Evolutionary conservation across 495 filamentous ascomycete species (phyloP), one percentile per base, ranked within the genome.

Genomic region (Penicillium coprophilum): DNA sequence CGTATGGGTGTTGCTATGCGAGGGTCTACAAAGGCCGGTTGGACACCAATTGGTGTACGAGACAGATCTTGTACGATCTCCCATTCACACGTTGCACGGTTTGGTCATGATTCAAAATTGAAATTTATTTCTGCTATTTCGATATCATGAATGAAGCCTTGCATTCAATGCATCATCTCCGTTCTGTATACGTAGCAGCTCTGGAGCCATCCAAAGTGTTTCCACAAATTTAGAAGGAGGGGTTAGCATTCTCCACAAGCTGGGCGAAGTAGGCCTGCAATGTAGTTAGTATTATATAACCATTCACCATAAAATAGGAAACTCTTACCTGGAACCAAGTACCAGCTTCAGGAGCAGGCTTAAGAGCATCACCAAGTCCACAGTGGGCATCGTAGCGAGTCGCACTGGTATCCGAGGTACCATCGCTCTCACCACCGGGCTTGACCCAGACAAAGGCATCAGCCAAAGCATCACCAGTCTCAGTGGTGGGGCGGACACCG

Each of bases 371-470:
- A 43, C 72, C 66, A 64, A 79, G 78, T 49, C 88, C 87, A 64
- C 89, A 92, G 77, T 82, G 85, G 43, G 71, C 76, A 75, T 94
- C 89, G 70, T 89, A 94, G 32, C 89, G 80, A 56, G 66, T 59
- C 12, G 88, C 78, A 36, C 74, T 69, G 34, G 67, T 76, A 66
- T 92, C 77, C 50, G 79, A 84, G 48, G 88, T 92, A 60, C 89
- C 89, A 70, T 92, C 89, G 41, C 83, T 85, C 72, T 94, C 88
- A 61, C 89, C 89, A 64, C 89, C 89, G 51, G 88, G 89, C 83
- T 91, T 92, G 62, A 89, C 76, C 89, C 88, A 92, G 69, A 91
- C 87, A 73, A 92, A 90, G 44, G 88, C 86, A 69, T 92, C 88
- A 50, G 80, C 78, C 27, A 88, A 79, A 23, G 76, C 64, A 67